These are phyloP conservation scores for Gracilariopsis chorda DNA, from an alignment of 23 red algal genomes.

Conservation along the genomic window DNA sequence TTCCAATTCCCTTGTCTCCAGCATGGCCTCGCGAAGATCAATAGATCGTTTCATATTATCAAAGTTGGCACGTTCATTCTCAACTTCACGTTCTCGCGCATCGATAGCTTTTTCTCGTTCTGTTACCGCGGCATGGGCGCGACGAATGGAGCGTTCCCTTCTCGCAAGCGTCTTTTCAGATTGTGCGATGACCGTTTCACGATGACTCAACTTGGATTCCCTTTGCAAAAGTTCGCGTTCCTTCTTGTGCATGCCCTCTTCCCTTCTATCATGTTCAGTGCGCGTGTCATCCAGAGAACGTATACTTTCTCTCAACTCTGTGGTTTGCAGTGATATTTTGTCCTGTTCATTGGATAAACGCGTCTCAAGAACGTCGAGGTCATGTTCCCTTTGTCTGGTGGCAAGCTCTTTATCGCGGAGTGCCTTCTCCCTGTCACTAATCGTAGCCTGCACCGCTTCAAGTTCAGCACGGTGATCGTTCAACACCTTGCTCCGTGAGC, in stretches of 20 bases:
- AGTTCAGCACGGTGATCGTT: neutral
- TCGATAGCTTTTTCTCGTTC: conserved; percentile 26
- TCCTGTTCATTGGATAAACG: neutral
- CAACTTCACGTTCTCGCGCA: conserved; percentile 17
- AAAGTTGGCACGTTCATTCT: conserved; percentile 32
- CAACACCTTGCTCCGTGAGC: neutral
- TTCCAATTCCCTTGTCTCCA: conserved; percentile 53
- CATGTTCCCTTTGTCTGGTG: conserved; percentile 8
- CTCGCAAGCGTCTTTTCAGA: conserved; percentile 32
- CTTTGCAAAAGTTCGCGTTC: conserved; percentile 16
- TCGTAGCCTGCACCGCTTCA: neutral
- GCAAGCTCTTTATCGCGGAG: neutral
- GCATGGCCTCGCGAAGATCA: conserved; percentile 49
- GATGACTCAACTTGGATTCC: conserved; percentile 2
- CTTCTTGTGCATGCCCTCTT: neutral
- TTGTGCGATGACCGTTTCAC: conserved; percentile 17
- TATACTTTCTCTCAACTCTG: neutral
- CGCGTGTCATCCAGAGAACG: conserved; percentile 32
- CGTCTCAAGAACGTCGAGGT: neutral
- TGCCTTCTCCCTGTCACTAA: neutral
- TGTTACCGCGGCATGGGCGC: conserved; percentile 31
- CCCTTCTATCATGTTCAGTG: conserved; percentile 10
- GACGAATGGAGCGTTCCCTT: conserved; percentile 41
- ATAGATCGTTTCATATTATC: conserved; percentile 39
- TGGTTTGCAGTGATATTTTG: conserved; percentile 1